A percentile compares a stretch with the other conserved stretches of the same genome.
phyloP scores from a whole-genome alignment of 78 protist genomes.

The Pelomyxa schiedti region DNA sequence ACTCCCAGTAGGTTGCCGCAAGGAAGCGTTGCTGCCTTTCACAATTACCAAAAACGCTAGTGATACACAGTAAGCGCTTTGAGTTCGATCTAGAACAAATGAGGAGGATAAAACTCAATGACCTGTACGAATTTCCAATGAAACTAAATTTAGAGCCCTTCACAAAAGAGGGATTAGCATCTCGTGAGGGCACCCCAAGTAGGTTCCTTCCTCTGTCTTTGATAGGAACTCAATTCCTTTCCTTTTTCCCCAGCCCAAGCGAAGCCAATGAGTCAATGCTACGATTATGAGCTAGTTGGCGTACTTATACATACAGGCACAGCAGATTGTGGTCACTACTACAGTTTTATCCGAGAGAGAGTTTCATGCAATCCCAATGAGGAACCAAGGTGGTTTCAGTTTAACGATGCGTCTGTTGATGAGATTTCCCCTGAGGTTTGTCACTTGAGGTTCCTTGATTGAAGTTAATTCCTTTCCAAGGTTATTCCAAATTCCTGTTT shows the following conservation, averaged over 20 bases:
- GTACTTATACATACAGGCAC: slow-evolving; percentile 59
- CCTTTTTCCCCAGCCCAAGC: too few species aligned
- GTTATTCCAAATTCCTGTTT: too few species aligned
- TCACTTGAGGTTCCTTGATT: too few species aligned
- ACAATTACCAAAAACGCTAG: neutral
- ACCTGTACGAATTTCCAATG: slow-evolving; percentile 27
- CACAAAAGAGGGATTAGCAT: slow-evolving; percentile 14
- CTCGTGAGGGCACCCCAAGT: neutral
- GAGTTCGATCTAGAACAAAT: neutral
- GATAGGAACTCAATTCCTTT: too few species aligned
- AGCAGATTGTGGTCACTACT: slow-evolving; percentile 64
- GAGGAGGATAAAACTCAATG: neutral
- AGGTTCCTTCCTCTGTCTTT: neutral
- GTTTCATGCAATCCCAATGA: neutral
- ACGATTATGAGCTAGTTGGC: slow-evolving; percentile 36
- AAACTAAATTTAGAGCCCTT: slow-evolving; percentile 21
- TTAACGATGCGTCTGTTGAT: slow-evolving; percentile 49
- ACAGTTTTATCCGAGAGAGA: slow-evolving; percentile 31
- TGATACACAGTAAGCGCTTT: slow-evolving; percentile 3
- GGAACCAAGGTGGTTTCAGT: slow-evolving; percentile 27
- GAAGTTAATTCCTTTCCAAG: too few species aligned
- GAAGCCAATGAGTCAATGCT: too few species aligned
- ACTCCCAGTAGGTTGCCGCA: slow-evolving; percentile 13
- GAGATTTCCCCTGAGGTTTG: slow-evolving; percentile 9
- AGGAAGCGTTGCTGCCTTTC: neutral